Conservation (phyloP, 2,329 filamentous ascomycete genomes). For the Cytospora piceae region DNA sequence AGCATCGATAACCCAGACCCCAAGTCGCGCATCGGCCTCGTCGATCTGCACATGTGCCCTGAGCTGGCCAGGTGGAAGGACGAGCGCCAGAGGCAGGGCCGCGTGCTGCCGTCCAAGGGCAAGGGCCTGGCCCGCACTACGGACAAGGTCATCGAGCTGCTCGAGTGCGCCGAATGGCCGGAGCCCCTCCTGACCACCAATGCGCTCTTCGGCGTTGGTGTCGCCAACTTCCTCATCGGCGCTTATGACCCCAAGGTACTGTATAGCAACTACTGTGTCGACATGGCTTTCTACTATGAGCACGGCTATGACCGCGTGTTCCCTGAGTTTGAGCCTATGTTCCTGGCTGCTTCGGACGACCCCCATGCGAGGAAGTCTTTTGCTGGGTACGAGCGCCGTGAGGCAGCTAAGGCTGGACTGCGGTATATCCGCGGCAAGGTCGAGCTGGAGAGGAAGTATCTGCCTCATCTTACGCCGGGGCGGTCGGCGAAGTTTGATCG, state of each 20-base stretch:
- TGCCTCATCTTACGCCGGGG: slow-evolving; percentile 4
- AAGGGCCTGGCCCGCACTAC: slow-evolving; percentile 6
- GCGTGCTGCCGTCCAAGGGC: slow-evolving; percentile 14
- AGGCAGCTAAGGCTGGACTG: slow-evolving; percentile 1
- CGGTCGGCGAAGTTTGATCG: slow-evolving; percentile 10
- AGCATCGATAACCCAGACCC: slow-evolving; percentile 11
- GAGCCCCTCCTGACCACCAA: slow-evolving; percentile 8
- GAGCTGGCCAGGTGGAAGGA: slow-evolving; percentile 5
- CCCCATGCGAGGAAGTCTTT: neutral
- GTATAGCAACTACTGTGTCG: slow-evolving; percentile 17
- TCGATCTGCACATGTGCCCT: slow-evolving; percentile 7
- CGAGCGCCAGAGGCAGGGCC: neutral
- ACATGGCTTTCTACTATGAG: slow-evolving; percentile 17
- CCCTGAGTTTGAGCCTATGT: slow-evolving; percentile 7
- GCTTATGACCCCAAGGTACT: slow-evolving; percentile 11
- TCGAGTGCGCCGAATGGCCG: neutral
- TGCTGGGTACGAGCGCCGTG: slow-evolving; percentile 1
- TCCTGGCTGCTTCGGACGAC: slow-evolving; percentile 2
- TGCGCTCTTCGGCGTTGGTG: slow-evolving; percentile 4
- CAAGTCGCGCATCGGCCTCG: neutral
- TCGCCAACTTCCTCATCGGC: neutral
- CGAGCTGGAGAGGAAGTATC: slow-evolving; percentile 7
- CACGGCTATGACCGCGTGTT: slow-evolving; percentile 11
- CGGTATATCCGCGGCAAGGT: slow-evolving; percentile 13
- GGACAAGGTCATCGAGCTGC: neutral